Evolutionary conservation across 2,329 filamentous ascomycete species (phyloP), one percentile per base, ranked within the genome.

Genomic region (Ilyonectria mors-panacis): DNA sequence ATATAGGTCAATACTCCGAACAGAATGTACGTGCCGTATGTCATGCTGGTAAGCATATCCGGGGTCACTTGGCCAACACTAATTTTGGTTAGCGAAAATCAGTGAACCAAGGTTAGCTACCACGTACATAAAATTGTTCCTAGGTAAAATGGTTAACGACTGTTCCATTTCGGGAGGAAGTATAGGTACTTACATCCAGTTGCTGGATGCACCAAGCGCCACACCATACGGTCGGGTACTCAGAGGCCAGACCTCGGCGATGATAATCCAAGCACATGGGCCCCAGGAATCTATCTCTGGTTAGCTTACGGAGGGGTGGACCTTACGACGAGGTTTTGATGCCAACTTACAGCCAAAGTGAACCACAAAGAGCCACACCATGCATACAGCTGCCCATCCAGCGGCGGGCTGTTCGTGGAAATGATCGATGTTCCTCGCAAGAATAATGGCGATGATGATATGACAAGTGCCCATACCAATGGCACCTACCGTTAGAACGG

Each of bases 361-460:
- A 33, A 93, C 83, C 30, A 93, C 89, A 70, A 93, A 94, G 0
- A 94, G 84, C 92, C 92, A 94, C 9, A 93, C 89, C 87, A 93
- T 91, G 59, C 77, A 81, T 2, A 86, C 83, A 6, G 86, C 91
- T 0, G 91, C 92, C 93, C 93, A 94, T 1, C 92, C 92, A 0
- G 91, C 90, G 0, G 86, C 87, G 7, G 78, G 73, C 67, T 94
- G 86, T 0, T 82, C 76, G 0, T 79, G 76, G 84, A 91, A 94
- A 4, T 84, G 79, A 69, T 88, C 76, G n/a, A 88, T 81, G 75
- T 91, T 89, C 68, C 84, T 88, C 39, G 89, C 92, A 5, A 91
- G 86, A 65, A 94, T 92, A 44, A 89, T 85, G 1, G 91, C 91
- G 63, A 94, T 90, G 73, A 94, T 91, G 70, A 94, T 87, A 76